A percentile compares a stretch with the other conserved stretches of the same genome.
These are phyloP conservation scores for Saccharomycopsis fodiens DNA, from an alignment of 805 yeast genomes.

Conservation along the genomic window DNA sequence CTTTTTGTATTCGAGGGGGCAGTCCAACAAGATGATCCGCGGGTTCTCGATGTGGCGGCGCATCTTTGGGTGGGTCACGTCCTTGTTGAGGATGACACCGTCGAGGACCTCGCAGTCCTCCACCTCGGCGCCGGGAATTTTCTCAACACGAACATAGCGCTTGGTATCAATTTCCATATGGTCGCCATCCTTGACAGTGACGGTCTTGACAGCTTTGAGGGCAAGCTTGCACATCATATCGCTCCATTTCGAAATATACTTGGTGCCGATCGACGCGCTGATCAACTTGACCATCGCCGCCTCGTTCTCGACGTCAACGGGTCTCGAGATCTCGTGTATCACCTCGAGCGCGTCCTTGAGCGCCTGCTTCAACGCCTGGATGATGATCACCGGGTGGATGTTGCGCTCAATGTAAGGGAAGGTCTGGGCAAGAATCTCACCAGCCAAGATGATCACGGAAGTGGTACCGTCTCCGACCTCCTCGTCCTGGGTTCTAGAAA, in stretches of 20 bases:
- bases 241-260: conserved; percentile 87
- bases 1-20: conserved; percentile 96
- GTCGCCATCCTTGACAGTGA: conserved; percentile 46
- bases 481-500: conserved; percentile 95
- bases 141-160: conserved; percentile 88
- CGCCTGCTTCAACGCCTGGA: conserved; percentile 89
- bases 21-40: conserved; percentile 79
- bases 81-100: conserved; percentile 91
- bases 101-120: conserved; percentile 81
- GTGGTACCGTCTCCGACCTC: conserved; percentile 95
- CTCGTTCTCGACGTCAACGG: conserved; percentile 79
- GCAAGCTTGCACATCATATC: conserved; percentile 86
- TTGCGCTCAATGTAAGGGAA: conserved; percentile 86
- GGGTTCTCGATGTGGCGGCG: conserved; percentile 84
- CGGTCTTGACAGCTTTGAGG: conserved; percentile 80
- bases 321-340: conserved; percentile 72
- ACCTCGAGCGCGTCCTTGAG: conserved; percentile 83
- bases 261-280: conserved; percentile 91
- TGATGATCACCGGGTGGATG: conserved; percentile 94
- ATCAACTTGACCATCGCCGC: conserved; percentile 81
- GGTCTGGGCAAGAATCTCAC: conserved; percentile 92
- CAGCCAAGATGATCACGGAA: conserved; percentile 92
- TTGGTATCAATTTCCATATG: conserved; percentile 85
- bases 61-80: conserved; percentile 99
- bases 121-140: conserved; percentile 97